Evolutionary conservation across 805 yeast species (phyloP).

Genomic region (Kazachstania africana): DNA sequence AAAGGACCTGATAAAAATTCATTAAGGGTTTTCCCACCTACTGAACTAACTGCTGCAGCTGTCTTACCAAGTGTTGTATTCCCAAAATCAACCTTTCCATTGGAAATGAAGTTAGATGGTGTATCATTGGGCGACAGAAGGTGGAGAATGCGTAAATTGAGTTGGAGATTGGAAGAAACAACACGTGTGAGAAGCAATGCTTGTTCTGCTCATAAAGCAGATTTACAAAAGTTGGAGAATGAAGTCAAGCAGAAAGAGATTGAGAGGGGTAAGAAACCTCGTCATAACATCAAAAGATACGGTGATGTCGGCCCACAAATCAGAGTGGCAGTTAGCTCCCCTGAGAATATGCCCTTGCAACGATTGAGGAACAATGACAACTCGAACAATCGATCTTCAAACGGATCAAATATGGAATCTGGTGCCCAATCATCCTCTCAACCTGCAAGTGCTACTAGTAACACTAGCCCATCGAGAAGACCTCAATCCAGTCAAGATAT

Average conservation of each 20-base stretch:
- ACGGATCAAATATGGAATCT: not conserved
- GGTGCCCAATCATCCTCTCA: not conserved
- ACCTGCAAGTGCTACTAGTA: constrained; percentile 1
- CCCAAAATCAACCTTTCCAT: constrained; percentile 76
- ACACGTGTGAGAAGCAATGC: constrained; percentile 47
- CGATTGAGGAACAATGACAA: constrained; percentile 1
- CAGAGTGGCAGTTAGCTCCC: constrained; percentile 25
- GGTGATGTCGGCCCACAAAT: constrained; percentile 30
- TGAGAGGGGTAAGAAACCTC: constrained; percentile 27
- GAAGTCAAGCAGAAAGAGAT: constrained; percentile 25
- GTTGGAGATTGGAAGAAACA: constrained; percentile 82
- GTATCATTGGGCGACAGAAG: constrained; percentile 45
- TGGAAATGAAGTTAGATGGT: constrained; percentile 74
- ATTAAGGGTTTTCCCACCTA: constrained; percentile 88
- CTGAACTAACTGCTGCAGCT: constrained; percentile 78
- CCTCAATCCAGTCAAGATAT: constrained; percentile 11
- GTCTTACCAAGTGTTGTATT: constrained; percentile 79
- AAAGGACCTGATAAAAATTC: constrained; percentile 80
- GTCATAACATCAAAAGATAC: constrained; percentile 25
- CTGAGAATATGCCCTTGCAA: constrained; percentile 19
- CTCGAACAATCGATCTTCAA: not conserved
- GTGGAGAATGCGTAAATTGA: constrained; percentile 86
- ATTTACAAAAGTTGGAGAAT: constrained; percentile 29
- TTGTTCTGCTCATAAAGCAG: constrained; percentile 46
- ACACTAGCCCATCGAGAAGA: not conserved